These are phyloP conservation scores for Luffa acutangula DNA, from an alignment of 306 rosid genomes.

Conservation along the genomic window DNA sequence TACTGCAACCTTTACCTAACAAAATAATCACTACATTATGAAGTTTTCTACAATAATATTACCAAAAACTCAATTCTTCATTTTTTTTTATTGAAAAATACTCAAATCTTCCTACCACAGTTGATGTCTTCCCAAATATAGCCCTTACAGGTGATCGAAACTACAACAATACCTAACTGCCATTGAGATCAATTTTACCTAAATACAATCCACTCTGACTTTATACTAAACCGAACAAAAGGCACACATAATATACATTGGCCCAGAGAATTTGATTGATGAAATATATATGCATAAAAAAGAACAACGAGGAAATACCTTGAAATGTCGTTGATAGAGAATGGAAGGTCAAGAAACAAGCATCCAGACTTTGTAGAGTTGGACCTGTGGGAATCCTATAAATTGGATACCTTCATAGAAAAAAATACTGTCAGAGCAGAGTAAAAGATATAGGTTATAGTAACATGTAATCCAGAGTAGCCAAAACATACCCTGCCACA, in stretches of 20 bases:
- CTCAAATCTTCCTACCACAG: neutral
- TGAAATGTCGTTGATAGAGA: constrained; percentile 47
- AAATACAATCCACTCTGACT: neutral
- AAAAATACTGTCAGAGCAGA: neutral
- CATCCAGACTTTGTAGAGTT: constrained; percentile 67
- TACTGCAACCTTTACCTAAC: neutral
- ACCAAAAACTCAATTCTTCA: neutral
- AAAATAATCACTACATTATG: neutral
- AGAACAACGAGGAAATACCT: constrained; percentile 22
- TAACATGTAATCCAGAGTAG: neutral
- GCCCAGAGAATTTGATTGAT: neutral
- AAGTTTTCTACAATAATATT: neutral
- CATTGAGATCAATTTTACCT: neutral
- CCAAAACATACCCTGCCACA: constrained; percentile 57
- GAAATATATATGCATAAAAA: neutral
- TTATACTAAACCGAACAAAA: neutral
- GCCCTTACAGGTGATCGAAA: neutral
- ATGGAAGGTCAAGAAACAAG: constrained; percentile 85
- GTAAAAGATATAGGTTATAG: neutral
- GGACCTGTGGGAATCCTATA: constrained; percentile 94
- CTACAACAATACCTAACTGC: neutral
- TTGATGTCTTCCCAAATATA: neutral
- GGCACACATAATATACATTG: neutral
- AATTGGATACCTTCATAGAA: constrained; percentile 70
- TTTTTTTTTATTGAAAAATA: neutral